Percentiles rank a stretch among this genome's conserved stretches.
phyloP scores from a whole-genome alignment of 2,329 filamentous ascomycete genomes.

The Colletotrichum sp. region DNA sequence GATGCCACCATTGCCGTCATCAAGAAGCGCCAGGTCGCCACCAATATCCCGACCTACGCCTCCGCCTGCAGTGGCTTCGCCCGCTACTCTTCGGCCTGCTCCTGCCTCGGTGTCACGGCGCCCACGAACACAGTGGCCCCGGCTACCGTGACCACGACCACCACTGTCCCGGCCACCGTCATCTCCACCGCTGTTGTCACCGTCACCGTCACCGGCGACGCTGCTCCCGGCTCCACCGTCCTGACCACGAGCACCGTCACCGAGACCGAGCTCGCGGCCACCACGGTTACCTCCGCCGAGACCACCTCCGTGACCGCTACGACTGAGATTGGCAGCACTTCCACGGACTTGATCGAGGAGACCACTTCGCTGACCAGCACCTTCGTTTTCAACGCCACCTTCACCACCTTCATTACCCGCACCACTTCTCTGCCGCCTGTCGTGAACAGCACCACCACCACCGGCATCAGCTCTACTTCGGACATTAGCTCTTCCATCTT shows the following conservation, averaged over 20 bases:
- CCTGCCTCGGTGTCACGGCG: slow-evolving; percentile 25
- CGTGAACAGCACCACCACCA: neutral
- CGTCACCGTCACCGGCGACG: slow-evolving; percentile 12
- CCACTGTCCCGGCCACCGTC: slow-evolving; percentile 16
- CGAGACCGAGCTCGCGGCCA: neutral
- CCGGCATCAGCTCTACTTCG: neutral
- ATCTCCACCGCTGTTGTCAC: slow-evolving; percentile 16
- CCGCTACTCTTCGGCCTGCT: slow-evolving; percentile 29
- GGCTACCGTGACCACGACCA: slow-evolving; percentile 7
- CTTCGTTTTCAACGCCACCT: slow-evolving; percentile 13
- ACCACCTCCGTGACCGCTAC: slow-evolving; percentile 6
- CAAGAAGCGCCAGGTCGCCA: slow-evolving; percentile 4
- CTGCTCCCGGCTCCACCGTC: neutral
- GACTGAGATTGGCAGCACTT: slow-evolving; percentile 3
- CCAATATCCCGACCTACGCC: slow-evolving; percentile 23
- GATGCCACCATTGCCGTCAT: slow-evolving; percentile 2
- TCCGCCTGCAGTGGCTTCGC: slow-evolving; percentile 24
- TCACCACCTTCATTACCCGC: slow-evolving; percentile 17
- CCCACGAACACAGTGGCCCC: slow-evolving; percentile 22
- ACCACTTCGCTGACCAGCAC: slow-evolving; percentile 8
- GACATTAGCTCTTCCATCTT: neutral
- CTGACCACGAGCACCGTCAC: neutral
- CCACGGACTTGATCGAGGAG: slow-evolving; percentile 16
- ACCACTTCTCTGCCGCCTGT: neutral
- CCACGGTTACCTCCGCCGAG: neutral